A percentile compares a stretch with the other conserved stretches of the same genome.
These are phyloP conservation scores for Ormosia semicastrata DNA, from an alignment of 306 rosid genomes.

Conservation along the genomic window DNA sequence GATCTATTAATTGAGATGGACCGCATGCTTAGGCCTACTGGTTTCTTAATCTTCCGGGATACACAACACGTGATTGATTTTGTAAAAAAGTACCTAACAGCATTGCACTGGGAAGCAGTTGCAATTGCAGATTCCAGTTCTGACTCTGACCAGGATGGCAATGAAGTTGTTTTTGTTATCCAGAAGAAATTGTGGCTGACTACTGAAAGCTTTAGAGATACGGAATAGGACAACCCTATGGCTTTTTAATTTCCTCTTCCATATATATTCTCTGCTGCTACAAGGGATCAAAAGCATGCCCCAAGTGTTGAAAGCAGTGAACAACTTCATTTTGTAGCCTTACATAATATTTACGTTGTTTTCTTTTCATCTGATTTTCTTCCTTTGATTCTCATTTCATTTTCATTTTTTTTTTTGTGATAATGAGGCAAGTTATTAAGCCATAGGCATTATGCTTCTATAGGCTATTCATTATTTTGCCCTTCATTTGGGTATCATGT, in stretches of 20 bases:
- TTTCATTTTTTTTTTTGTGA: constrained; percentile 22
- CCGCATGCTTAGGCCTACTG: constrained; percentile 79
- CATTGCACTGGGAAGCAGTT: constrained; percentile 89
- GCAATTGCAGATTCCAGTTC: constrained; percentile 50
- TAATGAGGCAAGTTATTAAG: constrained; percentile 44
- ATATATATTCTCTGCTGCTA: constrained; percentile 32
- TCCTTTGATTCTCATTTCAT: not conserved
- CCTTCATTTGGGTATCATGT: constrained; percentile 31
- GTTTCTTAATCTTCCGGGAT: constrained; percentile 72
- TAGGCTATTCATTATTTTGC: constrained; percentile 35
- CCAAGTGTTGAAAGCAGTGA: constrained; percentile 33
- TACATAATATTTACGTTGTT: constrained; percentile 29
- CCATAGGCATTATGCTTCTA: constrained; percentile 44
- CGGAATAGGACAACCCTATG: constrained; percentile 54
- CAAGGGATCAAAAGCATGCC: constrained; percentile 45
- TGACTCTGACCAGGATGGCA: constrained; percentile 62
- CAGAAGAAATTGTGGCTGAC: constrained; percentile 93
- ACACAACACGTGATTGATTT: constrained; percentile 68
- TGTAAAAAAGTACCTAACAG: constrained; percentile 64
- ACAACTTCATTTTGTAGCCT: constrained; percentile 53
- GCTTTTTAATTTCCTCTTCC: not conserved
- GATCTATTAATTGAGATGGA: constrained; percentile 91
- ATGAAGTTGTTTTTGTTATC: constrained; percentile 54
- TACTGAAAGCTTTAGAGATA: constrained; percentile 53
- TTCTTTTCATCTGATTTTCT: not conserved